These are phyloP conservation scores for Coffea eugenioides DNA, from an alignment of 257 asterid species.

Conservation along the genomic window DNA sequence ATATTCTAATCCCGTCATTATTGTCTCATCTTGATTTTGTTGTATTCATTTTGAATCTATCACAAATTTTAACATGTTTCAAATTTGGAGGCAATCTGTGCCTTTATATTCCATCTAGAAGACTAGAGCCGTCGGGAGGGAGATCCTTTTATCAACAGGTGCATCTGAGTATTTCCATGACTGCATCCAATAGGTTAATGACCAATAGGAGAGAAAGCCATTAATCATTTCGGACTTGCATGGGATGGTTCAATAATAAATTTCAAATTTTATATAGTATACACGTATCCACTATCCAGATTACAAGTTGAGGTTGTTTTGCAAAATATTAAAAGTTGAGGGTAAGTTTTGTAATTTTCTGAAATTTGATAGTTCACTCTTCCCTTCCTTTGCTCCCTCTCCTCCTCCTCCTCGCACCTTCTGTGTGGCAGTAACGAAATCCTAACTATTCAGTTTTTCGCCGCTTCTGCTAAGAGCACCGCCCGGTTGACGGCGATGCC, in stretches of 20 bases:
- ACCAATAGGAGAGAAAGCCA: no score
- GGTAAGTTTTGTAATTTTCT: not conserved
- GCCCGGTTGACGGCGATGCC: not conserved
- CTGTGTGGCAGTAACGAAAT: no score
- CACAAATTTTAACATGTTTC: no score
- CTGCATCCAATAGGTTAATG: no score
- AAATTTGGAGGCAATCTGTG: no score
- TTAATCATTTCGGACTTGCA: no score
- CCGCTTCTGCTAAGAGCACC: not conserved
- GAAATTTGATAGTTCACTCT: not conserved
- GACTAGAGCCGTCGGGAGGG: no score
- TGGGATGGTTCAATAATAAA: not conserved
- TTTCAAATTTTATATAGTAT: not conserved
- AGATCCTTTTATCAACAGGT: no score
- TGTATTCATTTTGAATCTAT: not conserved
- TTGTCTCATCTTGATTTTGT: not conserved
- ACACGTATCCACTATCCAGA: not conserved
- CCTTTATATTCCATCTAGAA: no score
- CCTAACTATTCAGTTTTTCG: not conserved
- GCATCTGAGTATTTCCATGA: no score
- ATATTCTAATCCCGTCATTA: not conserved
- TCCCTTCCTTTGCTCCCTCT: no score
- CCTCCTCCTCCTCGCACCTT: no score
- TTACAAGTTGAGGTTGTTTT: not conserved
- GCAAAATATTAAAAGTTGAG: not conserved